Evolutionary conservation across 2,329 filamentous ascomycete species (phyloP).

Genomic region (Clonostachys chloroleuca): DNA sequence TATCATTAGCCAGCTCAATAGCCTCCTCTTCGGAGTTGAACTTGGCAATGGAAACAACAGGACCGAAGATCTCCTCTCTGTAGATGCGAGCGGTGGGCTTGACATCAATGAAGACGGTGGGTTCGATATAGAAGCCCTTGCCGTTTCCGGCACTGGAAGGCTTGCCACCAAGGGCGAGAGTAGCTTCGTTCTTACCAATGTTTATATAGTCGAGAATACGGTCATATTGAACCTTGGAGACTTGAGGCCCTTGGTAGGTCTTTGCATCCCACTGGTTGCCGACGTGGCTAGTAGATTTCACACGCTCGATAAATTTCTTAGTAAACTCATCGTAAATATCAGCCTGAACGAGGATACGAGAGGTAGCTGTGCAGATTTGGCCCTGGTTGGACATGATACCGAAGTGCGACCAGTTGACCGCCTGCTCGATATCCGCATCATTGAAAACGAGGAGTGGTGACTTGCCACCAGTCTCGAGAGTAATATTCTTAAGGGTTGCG

Average conservation of each 20-base stretch:
- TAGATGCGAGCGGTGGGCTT: slow-evolving; percentile 37
- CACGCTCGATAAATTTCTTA: slow-evolving; percentile 50
- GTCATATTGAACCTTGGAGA: slow-evolving; percentile 41
- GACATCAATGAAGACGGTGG: slow-evolving; percentile 38
- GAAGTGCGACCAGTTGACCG: slow-evolving; percentile 32
- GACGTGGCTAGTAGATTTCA: slow-evolving; percentile 48
- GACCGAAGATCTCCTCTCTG: slow-evolving; percentile 52
- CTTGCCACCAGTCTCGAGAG: slow-evolving; percentile 69
- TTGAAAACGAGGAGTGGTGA: slow-evolving; percentile 61
- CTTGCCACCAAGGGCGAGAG: slow-evolving; percentile 26
- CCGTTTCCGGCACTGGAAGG: slow-evolving; percentile 33
- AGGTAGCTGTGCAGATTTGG: slow-evolving; percentile 74
- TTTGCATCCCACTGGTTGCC: slow-evolving; percentile 47
- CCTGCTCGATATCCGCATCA: slow-evolving; percentile 59
- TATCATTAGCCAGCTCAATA: slow-evolving; percentile 47
- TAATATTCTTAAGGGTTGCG: no score
- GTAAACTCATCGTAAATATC: slow-evolving; percentile 57
- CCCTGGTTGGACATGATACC: slow-evolving; percentile 65
- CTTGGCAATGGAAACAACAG: slow-evolving; percentile 47
- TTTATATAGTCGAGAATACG: slow-evolving; percentile 40
- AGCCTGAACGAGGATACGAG: slow-evolving; percentile 63
- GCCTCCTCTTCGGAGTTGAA: slow-evolving; percentile 54
- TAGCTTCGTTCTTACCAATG: slow-evolving; percentile 27
- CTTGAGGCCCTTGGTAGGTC: slow-evolving; percentile 55
- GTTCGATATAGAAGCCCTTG: slow-evolving; percentile 35